Evolutionary conservation across 106 monocot species (phyloP), one percentile per base, ranked within the genome.

Genomic region (Triglochin maritima): DNA sequence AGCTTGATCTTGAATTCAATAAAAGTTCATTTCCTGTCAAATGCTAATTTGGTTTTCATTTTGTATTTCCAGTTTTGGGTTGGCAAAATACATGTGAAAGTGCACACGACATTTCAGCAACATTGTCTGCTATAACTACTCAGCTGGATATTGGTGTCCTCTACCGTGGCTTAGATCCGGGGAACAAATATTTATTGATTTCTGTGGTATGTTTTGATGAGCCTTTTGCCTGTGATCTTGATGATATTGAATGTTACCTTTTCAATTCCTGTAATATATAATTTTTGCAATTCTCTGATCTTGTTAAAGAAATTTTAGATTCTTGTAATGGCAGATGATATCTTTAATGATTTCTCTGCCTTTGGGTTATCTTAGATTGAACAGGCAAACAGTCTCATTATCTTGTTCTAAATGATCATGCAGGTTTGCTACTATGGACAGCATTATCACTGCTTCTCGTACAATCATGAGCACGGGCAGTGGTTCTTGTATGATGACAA

Each of bases 361-460:
- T 55, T 4, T 55, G 54, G 9, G 3, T 11, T 55, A 55, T 55
- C n/a, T 9, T 3, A 11, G 54, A 2, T 55, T 10, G 6, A 11
- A 11, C 54, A 3, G 9, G 12, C 6, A 7, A 9, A 55, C 12
- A 55, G 9, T 55, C 54, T 55, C 55, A 3, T 6, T 55, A 12
- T 55, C 55, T n/a, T 55, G 8, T 8, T 4, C 14, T 12, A 55
- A 9, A 55, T 50, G 14, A 51, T 11, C 17, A n/a, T 74, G 42
- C 77, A 91, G 91, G 87, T 91, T 62, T 91, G 91, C 78, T 91
- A 87, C 68, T 91, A 91, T 75, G 91, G 91, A 17, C 91, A 91
- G 61, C 91, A 91, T 63, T 91, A 91, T 74, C 87, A 87, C 63
- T 91, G 91, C 66, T 91, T 91, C 79, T 87, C 91, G 45, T 87